Conservation (phyloP, 352 stramenopile genomes). For the Phytophthora melonis region DNA sequence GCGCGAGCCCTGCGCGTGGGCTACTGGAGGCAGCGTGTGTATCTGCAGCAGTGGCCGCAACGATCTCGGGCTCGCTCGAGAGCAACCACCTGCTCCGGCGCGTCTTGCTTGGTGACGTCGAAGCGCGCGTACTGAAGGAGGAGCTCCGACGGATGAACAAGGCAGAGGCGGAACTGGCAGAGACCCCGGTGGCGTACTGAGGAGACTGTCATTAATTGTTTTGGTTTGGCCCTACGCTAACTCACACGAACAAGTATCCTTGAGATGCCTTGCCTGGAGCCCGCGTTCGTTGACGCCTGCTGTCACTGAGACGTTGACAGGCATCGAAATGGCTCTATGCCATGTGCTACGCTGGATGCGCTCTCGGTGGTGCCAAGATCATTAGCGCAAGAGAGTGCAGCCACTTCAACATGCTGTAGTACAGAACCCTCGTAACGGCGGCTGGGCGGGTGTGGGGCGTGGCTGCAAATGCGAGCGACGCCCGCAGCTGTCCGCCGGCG, state of each 20-base stretch:
- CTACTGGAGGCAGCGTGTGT: constrained; percentile 52
- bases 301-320: constrained; percentile 13
- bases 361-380: background rate
- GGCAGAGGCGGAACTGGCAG: constrained; percentile 36
- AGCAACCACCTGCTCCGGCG: constrained; percentile 40
- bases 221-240: background rate
- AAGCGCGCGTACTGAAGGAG: constrained; percentile 23
- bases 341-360: constrained; percentile 1
- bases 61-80: constrained; percentile 46
- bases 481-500: constrained; percentile 13
- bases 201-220: constrained; percentile 6
- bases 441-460: constrained; percentile 7
- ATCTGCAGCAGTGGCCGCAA: constrained; percentile 46
- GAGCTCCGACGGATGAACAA: constrained; percentile 19
- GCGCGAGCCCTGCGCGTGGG: constrained; percentile 35
- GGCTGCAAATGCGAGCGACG: background rate
- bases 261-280: background rate
- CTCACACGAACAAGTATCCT: constrained; percentile 13
- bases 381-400: constrained; percentile 27
- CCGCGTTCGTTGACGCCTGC: background rate
- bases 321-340: constrained; percentile 7
- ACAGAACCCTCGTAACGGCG: constrained; percentile 24
- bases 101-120: constrained; percentile 38
- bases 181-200: constrained; percentile 12
- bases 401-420: constrained; percentile 27